Base-by-base conservation (phyloP, 345 rosid species). In the Draba incana region DNA sequence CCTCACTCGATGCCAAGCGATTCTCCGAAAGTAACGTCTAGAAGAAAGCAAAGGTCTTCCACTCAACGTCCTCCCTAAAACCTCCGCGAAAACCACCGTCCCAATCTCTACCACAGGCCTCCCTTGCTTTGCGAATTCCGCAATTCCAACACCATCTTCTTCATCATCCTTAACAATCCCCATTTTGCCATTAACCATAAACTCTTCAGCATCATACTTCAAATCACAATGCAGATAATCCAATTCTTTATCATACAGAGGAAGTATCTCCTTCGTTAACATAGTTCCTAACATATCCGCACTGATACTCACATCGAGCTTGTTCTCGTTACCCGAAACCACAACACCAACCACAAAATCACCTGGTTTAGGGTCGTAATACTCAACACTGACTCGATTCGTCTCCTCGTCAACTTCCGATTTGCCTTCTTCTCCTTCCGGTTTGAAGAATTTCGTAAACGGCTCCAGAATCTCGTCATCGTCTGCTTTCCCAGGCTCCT, bases 1-100 rank as follows among this genome's bases (percentile, higher is more conserved):
- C 98, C 97, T 93, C 89, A 85, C 87, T 80, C 97, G 96, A 48
- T 85, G 90, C 97, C 98, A 93, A 56, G 98, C 86, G 44, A 85
- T 75, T 72, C 81, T 80, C 57, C 91, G 78, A 37, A 90, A 86
- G 3, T 85, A 59, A 6, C 89, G 75, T 74, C 98, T 82, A 2
- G 86, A 82, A 10, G 98, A 93, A 70, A 93, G 90, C 88, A 93
- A 64, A 8, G 96, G 97, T 24, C 96, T 76, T 11, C 98, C 98
- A 51, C 97, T 88, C 23, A 93, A 81, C 1, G 98, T 90, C 80
- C 92, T 85, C 33, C 97, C 98, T 60, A 90, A 89, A 61, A 93
- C 94, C 84, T 90, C 89, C 0, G 96, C 88, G 69, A 90, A 88
- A 79, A 93, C 60, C 63, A 93, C 84, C 2, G 97, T 88, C 28